phyloP scores from a whole-genome alignment of 2,329 filamentous ascomycete genomes.

The Penicillium glabrum region DNA sequence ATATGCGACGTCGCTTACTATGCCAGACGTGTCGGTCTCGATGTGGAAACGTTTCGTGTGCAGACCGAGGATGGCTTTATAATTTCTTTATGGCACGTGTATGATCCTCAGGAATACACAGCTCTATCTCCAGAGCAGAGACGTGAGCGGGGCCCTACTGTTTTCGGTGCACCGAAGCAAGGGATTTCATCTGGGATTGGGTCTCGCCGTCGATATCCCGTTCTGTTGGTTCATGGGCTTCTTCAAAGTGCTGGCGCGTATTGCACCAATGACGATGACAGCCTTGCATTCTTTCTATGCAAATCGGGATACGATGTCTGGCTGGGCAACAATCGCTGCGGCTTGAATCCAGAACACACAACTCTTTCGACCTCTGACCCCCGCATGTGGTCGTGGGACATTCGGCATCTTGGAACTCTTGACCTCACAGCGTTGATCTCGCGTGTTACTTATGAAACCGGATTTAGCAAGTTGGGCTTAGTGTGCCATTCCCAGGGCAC shows the following conservation, averaged over 20 bases:
- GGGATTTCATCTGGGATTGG: conserved; percentile 24
- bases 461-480: conserved; percentile 78
- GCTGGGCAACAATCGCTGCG: conserved; percentile 91
- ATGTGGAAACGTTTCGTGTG: conserved; percentile 78
- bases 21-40: conserved; percentile 80
- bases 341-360: conserved; percentile 75
- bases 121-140: conserved; percentile 49
- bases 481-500: conserved; percentile 90
- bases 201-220: conserved; percentile 60
- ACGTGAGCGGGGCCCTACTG: conserved; percentile 56
- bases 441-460: conserved; percentile 76
- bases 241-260: conserved; percentile 86
- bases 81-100: conserved; percentile 85
- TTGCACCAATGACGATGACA: conserved; percentile 86
- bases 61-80: conserved; percentile 94
- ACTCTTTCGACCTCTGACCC: conserved; percentile 72
- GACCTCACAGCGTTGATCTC: conserved; percentile 81
- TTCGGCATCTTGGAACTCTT: conserved; percentile 87
- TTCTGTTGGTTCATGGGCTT: conserved; percentile 84
- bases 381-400: conserved; percentile 96
- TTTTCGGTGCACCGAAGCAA: conserved; percentile 55
- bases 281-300: conserved; percentile 85
- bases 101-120: conserved; percentile 73
- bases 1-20: conserved; percentile 82
- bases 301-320: conserved; percentile 94